Evolutionary conservation across 257 asterid genomes (phyloP), one percentile per base, ranked within the genome.

Genomic region (Prunella vulgaris): DNA sequence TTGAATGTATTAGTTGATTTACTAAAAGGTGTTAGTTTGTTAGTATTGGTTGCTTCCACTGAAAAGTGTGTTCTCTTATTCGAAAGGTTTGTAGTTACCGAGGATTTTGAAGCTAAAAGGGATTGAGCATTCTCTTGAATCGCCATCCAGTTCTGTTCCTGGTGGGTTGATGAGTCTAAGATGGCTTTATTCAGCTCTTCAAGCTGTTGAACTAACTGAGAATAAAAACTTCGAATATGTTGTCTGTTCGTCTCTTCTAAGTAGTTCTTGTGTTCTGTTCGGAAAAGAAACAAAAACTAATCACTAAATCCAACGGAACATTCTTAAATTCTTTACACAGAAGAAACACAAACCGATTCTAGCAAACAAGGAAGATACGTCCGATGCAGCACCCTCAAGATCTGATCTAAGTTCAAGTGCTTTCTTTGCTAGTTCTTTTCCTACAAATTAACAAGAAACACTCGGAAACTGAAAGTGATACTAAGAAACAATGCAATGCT

Each of bases 351-450:
- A 37, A 84, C 88, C 84, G 17, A 76, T 72, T 84, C 64, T 74
- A 38, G 81, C 18, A 17, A 68, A 66, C 78, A 84, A 74, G 66
- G 73, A 59, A 57, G 85, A 73, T 51, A 76, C 69, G 58, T 80
- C 77, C 24, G 78, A 77, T 75, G 80, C 81, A 61, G 83, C 79
- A 66, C 70, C 76, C 81, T 83, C 85, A 22, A 83, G 78, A 37
- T 80, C 83, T 5, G 75, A 75, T 72, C 77, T 81, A 80, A 83
- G 85, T 65, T 81, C 86, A 20, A 79, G 77, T 71, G 86, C 84
- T 74, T 66, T 79, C 42, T 79, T 78, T 1, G 77, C 52, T 48
- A 84, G 80, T 52, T 67, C 76, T 71, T 78, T 76, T 42, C 83
- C 88, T 84, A 51, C 48, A 66, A 32, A 69, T 27, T 22, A 54